phyloP scores from a whole-genome alignment of 2,329 filamentous ascomycete species.

The Ophiostoma ulmi region DNA sequence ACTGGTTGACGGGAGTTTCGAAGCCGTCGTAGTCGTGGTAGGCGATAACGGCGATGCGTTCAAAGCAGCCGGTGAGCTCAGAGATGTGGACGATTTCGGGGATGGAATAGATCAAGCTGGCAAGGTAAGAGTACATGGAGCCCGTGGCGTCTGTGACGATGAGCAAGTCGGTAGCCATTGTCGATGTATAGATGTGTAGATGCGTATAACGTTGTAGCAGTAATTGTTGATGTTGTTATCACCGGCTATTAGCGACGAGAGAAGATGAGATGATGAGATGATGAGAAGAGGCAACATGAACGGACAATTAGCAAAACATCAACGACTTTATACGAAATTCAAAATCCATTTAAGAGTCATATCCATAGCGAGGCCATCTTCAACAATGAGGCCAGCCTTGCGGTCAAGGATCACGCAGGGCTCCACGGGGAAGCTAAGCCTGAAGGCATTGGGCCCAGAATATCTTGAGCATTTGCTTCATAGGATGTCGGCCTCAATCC shows the following conservation, averaged over 20 bases:
- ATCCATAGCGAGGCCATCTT: background rate
- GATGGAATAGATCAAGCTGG: constrained; percentile 42
- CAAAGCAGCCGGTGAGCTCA: constrained; percentile 45
- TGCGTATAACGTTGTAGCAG: background rate
- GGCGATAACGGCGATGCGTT: constrained; percentile 45
- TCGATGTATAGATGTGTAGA: background rate
- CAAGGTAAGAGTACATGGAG: constrained; percentile 43
- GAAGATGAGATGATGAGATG: background rate
- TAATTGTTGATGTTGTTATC: background rate
- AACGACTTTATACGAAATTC: background rate
- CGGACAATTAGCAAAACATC: background rate
- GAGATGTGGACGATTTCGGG: constrained; percentile 49
- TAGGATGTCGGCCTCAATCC: constrained; percentile 6
- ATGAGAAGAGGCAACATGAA: background rate
- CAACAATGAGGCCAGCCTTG: background rate
- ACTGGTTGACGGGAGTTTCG: constrained; percentile 37
- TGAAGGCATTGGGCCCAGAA: background rate
- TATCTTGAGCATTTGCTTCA: background rate
- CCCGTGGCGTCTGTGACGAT: constrained; percentile 44
- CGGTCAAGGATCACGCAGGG: background rate
- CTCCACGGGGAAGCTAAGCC: background rate
- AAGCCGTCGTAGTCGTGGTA: constrained; percentile 45
- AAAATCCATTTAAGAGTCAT: background rate
- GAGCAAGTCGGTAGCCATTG: constrained; percentile 40
- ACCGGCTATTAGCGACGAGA: background rate